Base-by-base conservation (phyloP, 2,329 filamentous ascomycete species). In the Daldinia sp. region DNA sequence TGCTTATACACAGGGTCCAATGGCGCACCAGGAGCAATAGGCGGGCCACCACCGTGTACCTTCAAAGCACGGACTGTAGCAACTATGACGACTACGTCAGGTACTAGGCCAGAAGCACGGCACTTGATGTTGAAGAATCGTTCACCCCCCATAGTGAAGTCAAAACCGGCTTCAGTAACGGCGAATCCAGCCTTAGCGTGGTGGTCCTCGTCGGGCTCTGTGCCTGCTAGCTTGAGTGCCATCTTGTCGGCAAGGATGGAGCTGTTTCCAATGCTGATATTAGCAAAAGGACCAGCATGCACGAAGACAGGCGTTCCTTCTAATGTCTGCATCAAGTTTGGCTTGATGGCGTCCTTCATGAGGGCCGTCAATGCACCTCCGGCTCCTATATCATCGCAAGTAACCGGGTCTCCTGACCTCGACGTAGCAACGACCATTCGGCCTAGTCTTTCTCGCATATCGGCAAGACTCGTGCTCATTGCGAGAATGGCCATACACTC, bases 101-200 rank as follows among this genome's bases (percentile, higher is more conserved):
- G 95, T 2, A 93, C 87, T 45, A 99, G 89, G 21, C 94, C 94
- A 4, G 94, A 97, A 8, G 93, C 91, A 63, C 95, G 91, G 82
- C 95, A 98, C 85, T 99, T 99, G 84, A 99, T 98, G 83, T 99
- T 98, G 88, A 99, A 98, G 85, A 99, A 99, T 53, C 95, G 91
- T 85, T 99, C 95, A 67, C 95, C 95, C 68, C 95, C 95, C 95
- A 99, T 99, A 73, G 95, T 98, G 81, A 99, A 99, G 79, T 99
- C 95, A 78, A 99, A 99, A 8, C 95, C 95, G 54, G 95, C 94
- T 79, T 99, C 95, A 1, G 95, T 99, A 34, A 99, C 89, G 19
- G 97, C 94, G 72, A 95, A 98, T 8, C 95, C 95, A 27, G 91
- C 87, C 83, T 95, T 94, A 70, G 89, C 82, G 51, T 87, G 83